Evolutionary conservation across 1,139 yeast species (phyloP), one percentile per base, ranked within the genome.

Genomic region (Taiozyma sp.): DNA sequence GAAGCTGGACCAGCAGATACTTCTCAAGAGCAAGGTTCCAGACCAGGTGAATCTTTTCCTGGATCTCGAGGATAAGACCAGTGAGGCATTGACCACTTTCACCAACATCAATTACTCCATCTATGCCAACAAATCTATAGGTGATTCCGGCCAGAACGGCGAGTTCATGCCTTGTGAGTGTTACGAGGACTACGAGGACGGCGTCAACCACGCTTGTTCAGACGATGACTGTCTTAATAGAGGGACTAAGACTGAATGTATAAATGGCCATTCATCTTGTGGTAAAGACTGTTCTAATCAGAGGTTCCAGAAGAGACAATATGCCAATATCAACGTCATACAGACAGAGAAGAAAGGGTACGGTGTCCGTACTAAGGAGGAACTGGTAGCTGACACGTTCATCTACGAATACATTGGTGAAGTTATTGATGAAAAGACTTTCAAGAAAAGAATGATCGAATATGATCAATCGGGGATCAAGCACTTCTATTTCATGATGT

Each of bases 401-500:
- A 79, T 93, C 42, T 88, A 88, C 68, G 99, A 93, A 68, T 93
- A 93, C 69, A 81, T 88, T 50, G 99, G 99, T 34, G 99, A 93
- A 66, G 96, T 93, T 32, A 85, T 93, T 42, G 89, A 85, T 63
- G 95, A 88, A 62, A 69, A 70, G 21, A 72, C 80, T 34, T 93
- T 91, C 66, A 74, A 89, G 51, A 74, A 75, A 49, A 77, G 97
- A 55, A 87, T 86, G 84, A 72, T 79, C 48, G 79, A 77, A 45
- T 93, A 93, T 66, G 95, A 87, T 62, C 68, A 73, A 37, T 76
- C 77, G 57, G 81, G 85, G n/a, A 76, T 85, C 58, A 82, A 80
- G 66, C 99, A 93, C 68, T 93, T 93, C 62, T 93, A 93, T 68
- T 93, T 93, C 68, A 93, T 93, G 99, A 90, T 90, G 97, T 77